Evolutionary conservation across 306 rosid genomes (phyloP).

Genomic region (Phaseolus lunatus): DNA sequence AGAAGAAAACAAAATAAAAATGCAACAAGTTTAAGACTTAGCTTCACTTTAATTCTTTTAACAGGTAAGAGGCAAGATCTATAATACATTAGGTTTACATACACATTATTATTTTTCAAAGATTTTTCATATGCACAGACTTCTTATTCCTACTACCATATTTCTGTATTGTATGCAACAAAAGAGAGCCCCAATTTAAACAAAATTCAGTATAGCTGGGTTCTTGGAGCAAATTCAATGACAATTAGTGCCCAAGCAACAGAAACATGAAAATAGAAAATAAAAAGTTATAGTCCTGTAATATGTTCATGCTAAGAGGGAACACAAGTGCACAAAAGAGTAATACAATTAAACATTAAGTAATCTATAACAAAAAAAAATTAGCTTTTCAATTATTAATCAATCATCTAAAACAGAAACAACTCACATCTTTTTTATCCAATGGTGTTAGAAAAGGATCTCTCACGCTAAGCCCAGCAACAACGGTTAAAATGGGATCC

Average conservation of each 20-base stretch:
- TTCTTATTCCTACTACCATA: neutral
- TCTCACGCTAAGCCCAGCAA: constrained; percentile 94
- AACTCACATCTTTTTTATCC: constrained; percentile 93
- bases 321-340: constrained; percentile 2
- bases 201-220: neutral
- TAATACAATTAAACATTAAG: constrained; percentile 16
- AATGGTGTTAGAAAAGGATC: constrained; percentile 90
- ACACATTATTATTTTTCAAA: neutral
- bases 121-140: neutral
- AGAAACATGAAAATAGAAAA: neutral
- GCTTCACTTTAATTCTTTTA: neutral
- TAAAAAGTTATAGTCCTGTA: neutral
- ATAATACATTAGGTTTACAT: neutral
- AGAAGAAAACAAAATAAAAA: neutral
- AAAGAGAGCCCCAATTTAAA: neutral
- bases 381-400: constrained; percentile 34
- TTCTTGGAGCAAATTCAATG: constrained; percentile 14
- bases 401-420: constrained; percentile 28
- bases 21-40: neutral
- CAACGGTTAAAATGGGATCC: constrained; percentile 91
- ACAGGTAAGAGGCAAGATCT: neutral
- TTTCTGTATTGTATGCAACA: neutral
- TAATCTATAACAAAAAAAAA: neutral
- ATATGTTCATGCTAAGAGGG: neutral
- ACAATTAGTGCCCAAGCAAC: constrained; percentile 13